Evolutionary conservation across 2,329 filamentous ascomycete genomes (phyloP), one percentile per base, ranked within the genome.

Genomic region (Penicillium sp.): DNA sequence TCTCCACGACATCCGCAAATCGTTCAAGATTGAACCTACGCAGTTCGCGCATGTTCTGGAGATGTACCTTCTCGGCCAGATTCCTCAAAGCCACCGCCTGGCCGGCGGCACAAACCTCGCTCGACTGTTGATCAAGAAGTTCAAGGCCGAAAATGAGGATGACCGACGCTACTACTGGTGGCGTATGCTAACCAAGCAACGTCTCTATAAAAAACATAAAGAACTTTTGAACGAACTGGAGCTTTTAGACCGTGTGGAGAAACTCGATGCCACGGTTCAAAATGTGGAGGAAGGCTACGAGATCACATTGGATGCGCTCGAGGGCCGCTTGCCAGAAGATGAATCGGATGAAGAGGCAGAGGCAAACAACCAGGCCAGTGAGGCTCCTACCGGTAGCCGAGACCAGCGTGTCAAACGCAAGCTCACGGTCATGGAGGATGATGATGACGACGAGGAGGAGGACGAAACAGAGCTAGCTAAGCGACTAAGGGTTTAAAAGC

Each of bases 101-200:
- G 61, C 75, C 62, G 67, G 80, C 59, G 70, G 81, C 69, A 67
- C 81, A 74, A 75, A 85, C 73, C 63, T 82, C 72, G 68, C 85
- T 70, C 73, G 82, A 72, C 60, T 85, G 67, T 67, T 77, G 36
- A 78, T 79, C 53, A 78, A 78, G 60, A 78, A 78, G 54, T 72
- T 72, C 29, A 73, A 74, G 25, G 70, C 80, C 0, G 75, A 77
- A 3, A 80, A 86, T 59, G 77, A 79, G 43, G 77, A 83, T 60
- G 86, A 88, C 65, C 75, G 82, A 13, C 77, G 78, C 33, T 88
- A 86, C 72, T 88, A 85, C 71, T 86, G 86, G 75, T 88, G 86
- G 86, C 79, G 86, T 6, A 74, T 87, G 64, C 79, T 86, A 31
- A 79, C 84, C 36, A 88, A 88, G 70, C 82, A 87, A 62, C 78